Percentiles rank a stretch among this genome's conserved stretches.
Conservation (phyloP, 441 rosid species). For the Viola pubescens region DNA sequence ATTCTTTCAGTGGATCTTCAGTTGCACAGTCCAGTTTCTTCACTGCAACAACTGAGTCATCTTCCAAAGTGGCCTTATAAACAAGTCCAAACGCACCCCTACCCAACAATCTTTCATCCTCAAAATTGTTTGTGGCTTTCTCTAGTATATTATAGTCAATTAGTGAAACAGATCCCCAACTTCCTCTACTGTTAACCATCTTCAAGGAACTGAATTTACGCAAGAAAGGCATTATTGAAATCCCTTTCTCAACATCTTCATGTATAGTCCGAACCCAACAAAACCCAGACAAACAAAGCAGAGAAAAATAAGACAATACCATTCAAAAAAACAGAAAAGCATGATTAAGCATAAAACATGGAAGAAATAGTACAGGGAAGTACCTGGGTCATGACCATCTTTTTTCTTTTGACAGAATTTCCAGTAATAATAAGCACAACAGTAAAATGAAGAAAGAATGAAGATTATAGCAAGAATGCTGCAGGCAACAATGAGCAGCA, state of each 20-base stretch:
- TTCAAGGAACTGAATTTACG: slow-evolving; percentile 42
- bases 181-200: slow-evolving; percentile 43
- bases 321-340: not conserved
- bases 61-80: slow-evolving; percentile 58
- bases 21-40: slow-evolving; percentile 64
- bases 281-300: slow-evolving; percentile 15
- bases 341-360: not conserved
- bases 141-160: slow-evolving; percentile 58
- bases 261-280: slow-evolving; percentile 14
- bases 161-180: slow-evolving; percentile 43
- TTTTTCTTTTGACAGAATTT: slow-evolving; percentile 36
- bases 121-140: slow-evolving; percentile 58
- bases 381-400: slow-evolving; percentile 45
- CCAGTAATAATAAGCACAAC: slow-evolving; percentile 37
- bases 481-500: slow-evolving; percentile 44
- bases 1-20: slow-evolving; percentile 63
- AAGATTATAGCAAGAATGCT: slow-evolving; percentile 40
- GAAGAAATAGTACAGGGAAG: slow-evolving; percentile 12
- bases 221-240: slow-evolving; percentile 39
- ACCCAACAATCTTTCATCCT: slow-evolving; percentile 61
- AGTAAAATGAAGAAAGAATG: slow-evolving; percentile 31
- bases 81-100: slow-evolving; percentile 87
- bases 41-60: slow-evolving; percentile 52
- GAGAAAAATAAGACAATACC: not conserved
- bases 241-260: slow-evolving; percentile 45